These are phyloP conservation scores for Lipomyces spencermartinsiae DNA, from an alignment of 805 yeast genomes.

Conservation along the genomic window DNA sequence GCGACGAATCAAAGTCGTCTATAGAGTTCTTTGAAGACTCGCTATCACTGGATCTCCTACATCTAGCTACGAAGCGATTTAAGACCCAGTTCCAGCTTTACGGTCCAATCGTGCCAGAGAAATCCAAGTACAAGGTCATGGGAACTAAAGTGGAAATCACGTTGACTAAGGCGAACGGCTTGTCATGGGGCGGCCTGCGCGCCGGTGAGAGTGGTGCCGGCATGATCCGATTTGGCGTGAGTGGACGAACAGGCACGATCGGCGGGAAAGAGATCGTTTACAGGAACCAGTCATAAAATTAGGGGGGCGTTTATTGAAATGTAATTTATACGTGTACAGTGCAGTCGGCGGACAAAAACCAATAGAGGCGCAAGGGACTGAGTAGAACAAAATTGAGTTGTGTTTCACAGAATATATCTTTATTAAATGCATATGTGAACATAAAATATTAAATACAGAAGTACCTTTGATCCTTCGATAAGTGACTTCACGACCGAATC, in stretches of 20 bases:
- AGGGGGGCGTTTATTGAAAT: neutral
- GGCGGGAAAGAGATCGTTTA: conserved; percentile 40
- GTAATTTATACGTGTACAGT: conserved; percentile 1
- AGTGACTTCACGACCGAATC: neutral
- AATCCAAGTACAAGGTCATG: conserved; percentile 38
- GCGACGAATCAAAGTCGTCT: conserved; percentile 37
- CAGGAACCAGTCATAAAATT: conserved; percentile 31
- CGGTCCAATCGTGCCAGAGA: conserved; percentile 40
- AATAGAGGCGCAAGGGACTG: neutral
- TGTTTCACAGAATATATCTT: conserved; percentile 2
- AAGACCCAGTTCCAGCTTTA: conserved; percentile 35
- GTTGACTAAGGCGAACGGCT: conserved; percentile 37
- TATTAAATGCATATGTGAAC: conserved; percentile 4
- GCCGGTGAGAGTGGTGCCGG: conserved; percentile 42
- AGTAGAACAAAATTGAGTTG: neutral
- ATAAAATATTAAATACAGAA: neutral
- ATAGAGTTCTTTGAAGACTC: conserved; percentile 30
- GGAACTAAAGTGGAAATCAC: conserved; percentile 41
- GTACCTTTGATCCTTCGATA: neutral
- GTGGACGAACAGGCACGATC: conserved; percentile 41
- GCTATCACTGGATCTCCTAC: conserved; percentile 31
- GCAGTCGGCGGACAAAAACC: neutral
- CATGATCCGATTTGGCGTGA: conserved; percentile 41
- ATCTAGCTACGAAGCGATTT: conserved; percentile 36
- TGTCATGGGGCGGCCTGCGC: conserved; percentile 39